Evolutionary conservation across 1,284 basidiomycete genomes (phyloP).

Genomic region (Fomitopsis schrenkii): DNA sequence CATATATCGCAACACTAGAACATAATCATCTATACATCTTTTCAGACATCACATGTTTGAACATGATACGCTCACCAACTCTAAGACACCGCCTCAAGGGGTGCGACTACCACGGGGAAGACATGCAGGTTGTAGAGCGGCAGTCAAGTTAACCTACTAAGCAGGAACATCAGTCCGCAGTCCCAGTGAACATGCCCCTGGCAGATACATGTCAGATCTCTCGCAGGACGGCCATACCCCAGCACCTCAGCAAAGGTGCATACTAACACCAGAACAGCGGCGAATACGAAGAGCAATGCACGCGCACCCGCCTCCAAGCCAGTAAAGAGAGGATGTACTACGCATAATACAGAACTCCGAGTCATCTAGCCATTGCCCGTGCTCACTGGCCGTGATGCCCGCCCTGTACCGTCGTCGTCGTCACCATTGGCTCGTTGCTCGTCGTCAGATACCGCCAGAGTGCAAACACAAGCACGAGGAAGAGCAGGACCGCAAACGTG

Average conservation of each 20-base stretch:
- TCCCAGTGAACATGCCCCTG: no score
- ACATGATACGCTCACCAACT: neutral
- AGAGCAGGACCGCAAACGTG: constrained; percentile 13
- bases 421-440: neutral
- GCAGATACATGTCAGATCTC: no score
- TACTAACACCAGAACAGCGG: no score
- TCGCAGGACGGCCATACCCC: no score
- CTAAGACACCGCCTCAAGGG: neutral
- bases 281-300: neutral
- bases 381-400: constrained; percentile 1
- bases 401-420: neutral
- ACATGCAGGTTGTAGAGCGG: neutral
- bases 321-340: neutral
- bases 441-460: neutral
- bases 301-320: neutral
- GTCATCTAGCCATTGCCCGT: neutral
- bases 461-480: neutral
- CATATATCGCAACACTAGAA: no score
- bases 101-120: neutral
- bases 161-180: no score
- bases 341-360: neutral
- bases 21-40: neutral
- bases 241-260: no score
- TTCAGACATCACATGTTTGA: neutral
- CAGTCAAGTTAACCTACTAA: neutral